These are phyloP conservation scores for Petunia axillaris DNA, from an alignment of 257 asterid genomes.

Conservation along the genomic window DNA sequence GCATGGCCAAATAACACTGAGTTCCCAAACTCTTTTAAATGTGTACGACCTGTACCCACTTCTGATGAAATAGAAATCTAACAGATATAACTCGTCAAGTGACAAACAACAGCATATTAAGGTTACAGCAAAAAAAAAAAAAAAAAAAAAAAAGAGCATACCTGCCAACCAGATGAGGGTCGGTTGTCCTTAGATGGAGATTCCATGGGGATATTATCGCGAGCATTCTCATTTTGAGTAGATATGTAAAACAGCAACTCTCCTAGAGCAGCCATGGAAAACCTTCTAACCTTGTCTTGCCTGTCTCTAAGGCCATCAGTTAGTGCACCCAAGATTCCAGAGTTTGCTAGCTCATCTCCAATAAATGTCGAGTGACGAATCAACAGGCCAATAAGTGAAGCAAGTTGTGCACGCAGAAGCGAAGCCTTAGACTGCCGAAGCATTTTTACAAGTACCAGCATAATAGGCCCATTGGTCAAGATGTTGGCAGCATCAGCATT, in stretches of 20 bases:
- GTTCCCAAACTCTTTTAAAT: no score
- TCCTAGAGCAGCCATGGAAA: constrained; percentile 98
- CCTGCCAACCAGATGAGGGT: constrained; percentile 94
- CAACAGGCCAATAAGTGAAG: constrained; percentile 87
- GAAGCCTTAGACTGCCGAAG: constrained; percentile 87
- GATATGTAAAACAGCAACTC: constrained; percentile 95
- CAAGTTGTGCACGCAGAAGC: constrained; percentile 87
- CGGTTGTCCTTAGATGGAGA: constrained; percentile 88
- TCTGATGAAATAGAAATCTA: no score
- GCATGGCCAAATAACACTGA: no score
- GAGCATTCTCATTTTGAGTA: constrained; percentile 74
- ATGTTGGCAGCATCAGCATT: constrained; percentile 90
- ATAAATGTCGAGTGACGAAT: constrained; percentile 95
- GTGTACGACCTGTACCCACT: no score
- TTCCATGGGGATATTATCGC: constrained; percentile 67
- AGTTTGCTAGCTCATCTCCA: constrained; percentile 90
- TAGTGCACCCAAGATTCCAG: constrained; percentile 90
- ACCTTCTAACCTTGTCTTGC: constrained; percentile 96
- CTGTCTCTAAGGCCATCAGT: constrained; percentile 96
- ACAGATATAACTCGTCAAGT: not conserved
- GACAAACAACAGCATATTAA: not conserved
- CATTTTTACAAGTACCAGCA: constrained; percentile 81
- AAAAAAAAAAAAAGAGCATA: constrained; percentile 12
- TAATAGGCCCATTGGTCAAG: constrained; percentile 95
- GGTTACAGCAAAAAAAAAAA: not conserved